Evolutionary conservation across 2,329 filamentous ascomycete species (phyloP), one percentile per base, ranked within the genome.

Genomic region (Hypoxylon sp.): DNA sequence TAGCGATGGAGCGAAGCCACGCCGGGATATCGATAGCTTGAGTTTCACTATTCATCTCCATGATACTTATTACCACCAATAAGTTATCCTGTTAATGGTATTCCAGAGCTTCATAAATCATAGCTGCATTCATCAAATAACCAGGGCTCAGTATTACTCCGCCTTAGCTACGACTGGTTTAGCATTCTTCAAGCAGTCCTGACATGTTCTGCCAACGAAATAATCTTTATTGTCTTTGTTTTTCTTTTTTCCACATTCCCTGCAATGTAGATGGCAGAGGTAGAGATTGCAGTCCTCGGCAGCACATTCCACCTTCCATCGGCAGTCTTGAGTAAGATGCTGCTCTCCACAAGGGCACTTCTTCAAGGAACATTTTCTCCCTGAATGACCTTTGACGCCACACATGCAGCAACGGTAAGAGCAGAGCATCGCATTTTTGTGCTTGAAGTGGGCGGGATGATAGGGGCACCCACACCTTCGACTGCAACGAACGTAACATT

Each of bases 401-500:
- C 80, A 81, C 79, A 81, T 81, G 65, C 79, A 81, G 66, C 80
- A 81, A 16, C 80, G 75, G 14, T 69, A 50, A 16, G 66, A 64
- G 69, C 79, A 82, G 2, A 72, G 70, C 74, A 82, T 81, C 45
- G 79, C 79, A 45, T 75, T 78, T 27, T 69, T 70, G 64, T 80
- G 77, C 47, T 70, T 71, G 66, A 70, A 70, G 46, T 73, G 70
- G 5, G 75, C 75, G 2, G 70, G 65, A 0, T 62, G 62, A 9
- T 66, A 50, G 1, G 65, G 53, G 32, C 68, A 70, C n/a, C 77
- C 78, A 32, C 79, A 81, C 11, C 63, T 60, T 41, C 76, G 75
- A 39, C 74, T 77, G 67, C 79, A 81, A 2, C 70, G 68, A 3
- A 79, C 59, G n/a, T 65, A 60, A 63, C 79, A 81, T 2, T 72